A percentile compares a stretch with the other conserved stretches of the same genome.
Evolutionary conservation across 140 eudicot species (phyloP).

Genomic region (Stevia rebaudiana): DNA sequence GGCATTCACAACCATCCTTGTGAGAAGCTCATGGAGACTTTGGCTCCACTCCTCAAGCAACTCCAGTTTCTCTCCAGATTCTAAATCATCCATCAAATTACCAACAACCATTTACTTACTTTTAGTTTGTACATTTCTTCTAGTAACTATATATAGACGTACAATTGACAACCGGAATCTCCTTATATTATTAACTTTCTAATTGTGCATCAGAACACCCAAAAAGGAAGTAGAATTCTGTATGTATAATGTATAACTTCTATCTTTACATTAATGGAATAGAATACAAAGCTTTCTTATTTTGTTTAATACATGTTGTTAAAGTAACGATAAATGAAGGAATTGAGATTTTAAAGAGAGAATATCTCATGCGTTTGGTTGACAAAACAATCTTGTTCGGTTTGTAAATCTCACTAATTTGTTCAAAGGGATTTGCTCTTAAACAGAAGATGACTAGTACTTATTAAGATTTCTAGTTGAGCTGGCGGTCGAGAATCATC

Average conservation of each 20-base stretch:
- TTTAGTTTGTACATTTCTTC: no score
- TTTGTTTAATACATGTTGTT: no score
- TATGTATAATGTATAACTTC: conserved; percentile 21
- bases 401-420: no score
- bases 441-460: no score
- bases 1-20: conserved; percentile 91
- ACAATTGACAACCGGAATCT: conserved; percentile 11
- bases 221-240: conserved; percentile 2
- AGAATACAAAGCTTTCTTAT: conserved; percentile 3
- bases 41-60: conserved; percentile 87
- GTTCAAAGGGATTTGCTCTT: no score
- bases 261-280: neutral
- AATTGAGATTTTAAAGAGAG: no score
- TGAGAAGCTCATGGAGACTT: conserved; percentile 94
- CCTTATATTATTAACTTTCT: conserved; percentile 8
- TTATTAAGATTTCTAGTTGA: no score
- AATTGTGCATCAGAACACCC: conserved; percentile 3
- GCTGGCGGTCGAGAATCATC: no score
- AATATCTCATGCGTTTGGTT: neutral
- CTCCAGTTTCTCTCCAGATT: conserved; percentile 93
- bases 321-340: no score
- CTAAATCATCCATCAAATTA: conserved; percentile 19
- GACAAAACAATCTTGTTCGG: no score
- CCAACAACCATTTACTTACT: no score
- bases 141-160: no score